A percentile compares a stretch with the other conserved stretches of the same genome.
Conservation (phyloP, 2,329 filamentous ascomycete genomes). For the Pyrenophora graminea region DNA sequence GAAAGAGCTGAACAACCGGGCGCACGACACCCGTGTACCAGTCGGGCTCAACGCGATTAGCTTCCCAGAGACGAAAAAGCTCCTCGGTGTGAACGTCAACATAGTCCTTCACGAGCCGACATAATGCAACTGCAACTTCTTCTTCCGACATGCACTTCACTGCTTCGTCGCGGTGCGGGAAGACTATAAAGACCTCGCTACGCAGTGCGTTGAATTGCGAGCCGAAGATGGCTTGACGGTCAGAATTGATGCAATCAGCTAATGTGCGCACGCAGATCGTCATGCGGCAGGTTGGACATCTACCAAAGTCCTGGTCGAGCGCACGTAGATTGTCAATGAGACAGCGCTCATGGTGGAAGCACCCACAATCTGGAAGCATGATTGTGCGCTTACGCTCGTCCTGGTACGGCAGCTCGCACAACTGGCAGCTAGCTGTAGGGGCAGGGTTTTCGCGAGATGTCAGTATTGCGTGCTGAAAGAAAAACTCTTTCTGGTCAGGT, state of each 20-base stretch:
- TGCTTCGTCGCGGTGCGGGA: slow-evolving; percentile 6
- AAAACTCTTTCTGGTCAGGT: slow-evolving; percentile 5
- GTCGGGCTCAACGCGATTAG: slow-evolving; percentile 6
- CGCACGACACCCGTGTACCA: slow-evolving; percentile 9
- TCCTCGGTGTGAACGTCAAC: slow-evolving; percentile 17
- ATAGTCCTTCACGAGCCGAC: slow-evolving; percentile 19
- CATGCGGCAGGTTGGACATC: slow-evolving; percentile 11
- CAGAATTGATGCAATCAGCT: slow-evolving; percentile 13
- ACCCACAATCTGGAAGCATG: slow-evolving; percentile 1
- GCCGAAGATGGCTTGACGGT: slow-evolving; percentile 17
- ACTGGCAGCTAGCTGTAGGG: slow-evolving; percentile 1
- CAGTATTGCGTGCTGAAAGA: slow-evolving; percentile 2
- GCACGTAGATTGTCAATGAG: slow-evolving; percentile 3
- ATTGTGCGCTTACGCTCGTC: background rate
- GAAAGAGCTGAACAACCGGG: slow-evolving; percentile 11
- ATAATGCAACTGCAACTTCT: slow-evolving; percentile 11
- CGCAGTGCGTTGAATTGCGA: slow-evolving; percentile 2
- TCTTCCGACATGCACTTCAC: slow-evolving; percentile 13
- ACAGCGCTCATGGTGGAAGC: slow-evolving; percentile 8
- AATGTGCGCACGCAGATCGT: slow-evolving; percentile 10
- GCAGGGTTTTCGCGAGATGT: slow-evolving; percentile 1
- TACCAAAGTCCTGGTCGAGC: slow-evolving; percentile 5
- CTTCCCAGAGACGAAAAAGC: slow-evolving; percentile 4
- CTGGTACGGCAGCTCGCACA: slow-evolving; percentile 3
- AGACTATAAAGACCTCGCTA: slow-evolving; percentile 6